phyloP scores from a whole-genome alignment of 1,139 yeast species.

The Barnettozyma hawaiiensis region DNA sequence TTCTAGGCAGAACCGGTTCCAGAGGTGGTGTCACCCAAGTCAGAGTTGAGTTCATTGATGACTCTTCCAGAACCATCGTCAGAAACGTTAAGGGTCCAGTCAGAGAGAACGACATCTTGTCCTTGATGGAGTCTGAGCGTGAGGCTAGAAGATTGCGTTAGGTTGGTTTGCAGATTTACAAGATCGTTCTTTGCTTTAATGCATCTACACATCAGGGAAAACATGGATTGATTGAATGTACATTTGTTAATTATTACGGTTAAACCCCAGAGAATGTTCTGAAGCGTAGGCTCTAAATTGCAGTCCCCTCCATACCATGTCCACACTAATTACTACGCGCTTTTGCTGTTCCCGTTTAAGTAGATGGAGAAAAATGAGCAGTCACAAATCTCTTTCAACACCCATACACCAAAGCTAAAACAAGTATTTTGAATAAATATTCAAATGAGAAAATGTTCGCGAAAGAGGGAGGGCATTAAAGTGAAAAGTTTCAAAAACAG shows the following conservation, averaged over 20 bases:
- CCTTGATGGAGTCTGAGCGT: constrained; percentile 99
- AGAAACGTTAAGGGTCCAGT: constrained; percentile 99
- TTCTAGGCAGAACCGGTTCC: constrained; percentile 99
- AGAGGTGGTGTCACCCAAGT: constrained; percentile 99
- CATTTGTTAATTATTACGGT: constrained; percentile 18
- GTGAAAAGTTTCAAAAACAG: constrained; percentile 1
- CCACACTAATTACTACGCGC: no score
- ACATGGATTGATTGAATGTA: constrained; percentile 24
- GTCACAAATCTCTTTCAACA: constrained; percentile 3
- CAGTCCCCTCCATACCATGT: no score
- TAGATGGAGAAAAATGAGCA: constrained; percentile 4
- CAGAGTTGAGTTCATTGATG: constrained; percentile 98
- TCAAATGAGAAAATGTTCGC: not conserved
- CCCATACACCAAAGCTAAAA: constrained; percentile 6
- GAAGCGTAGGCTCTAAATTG: constrained; percentile 4
- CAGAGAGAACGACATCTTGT: constrained; percentile 97
- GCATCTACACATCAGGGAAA: constrained; percentile 10
- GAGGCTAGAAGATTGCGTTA: constrained; percentile 74
- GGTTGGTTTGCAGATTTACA: constrained; percentile 18
- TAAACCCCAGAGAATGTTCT: not conserved
- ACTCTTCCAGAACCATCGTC: constrained; percentile 95
- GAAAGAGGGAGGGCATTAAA: not conserved
- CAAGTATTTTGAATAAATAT: no score
- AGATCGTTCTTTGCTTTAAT: constrained; percentile 12
- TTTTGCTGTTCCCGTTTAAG: no score